These are phyloP conservation scores for Balakata baccata DNA, from an alignment of 345 rosid species.

Conservation along the genomic window DNA sequence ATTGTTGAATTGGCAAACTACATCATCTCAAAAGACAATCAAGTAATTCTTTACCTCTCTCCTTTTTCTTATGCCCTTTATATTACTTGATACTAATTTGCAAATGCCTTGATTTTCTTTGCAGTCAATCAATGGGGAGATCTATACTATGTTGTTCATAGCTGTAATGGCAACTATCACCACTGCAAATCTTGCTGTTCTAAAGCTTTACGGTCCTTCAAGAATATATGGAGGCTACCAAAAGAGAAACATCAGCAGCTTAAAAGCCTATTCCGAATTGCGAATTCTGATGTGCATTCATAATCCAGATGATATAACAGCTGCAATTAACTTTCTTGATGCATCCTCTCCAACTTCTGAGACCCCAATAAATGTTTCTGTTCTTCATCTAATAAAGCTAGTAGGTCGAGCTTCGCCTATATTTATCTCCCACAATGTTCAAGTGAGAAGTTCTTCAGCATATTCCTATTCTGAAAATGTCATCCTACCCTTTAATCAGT, in stretches of 20 bases:
- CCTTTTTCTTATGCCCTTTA: too few species aligned
- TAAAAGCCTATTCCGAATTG: conserved; percentile 23
- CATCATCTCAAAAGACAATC: neutral
- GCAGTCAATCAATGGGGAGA: neutral
- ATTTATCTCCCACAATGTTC: conserved; percentile 25
- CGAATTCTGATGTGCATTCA: conserved; percentile 37
- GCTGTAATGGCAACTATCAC: conserved; percentile 17
- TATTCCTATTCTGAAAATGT: conserved; percentile 26
- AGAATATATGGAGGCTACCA: conserved; percentile 30
- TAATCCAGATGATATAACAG: conserved; percentile 25
- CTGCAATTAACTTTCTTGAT: conserved; percentile 37
- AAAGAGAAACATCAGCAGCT: conserved; percentile 33
- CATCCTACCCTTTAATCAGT: conserved; percentile 25
- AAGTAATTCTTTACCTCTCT: neutral
- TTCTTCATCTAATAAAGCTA: conserved; percentile 37
- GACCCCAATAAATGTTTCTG: conserved; percentile 22
- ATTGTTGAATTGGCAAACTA: conserved; percentile 16
- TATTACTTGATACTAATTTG: too few species aligned
- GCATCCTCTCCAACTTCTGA: conserved; percentile 22
- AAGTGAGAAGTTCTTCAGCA: neutral
- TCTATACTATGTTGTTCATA: neutral
- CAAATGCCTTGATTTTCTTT: too few species aligned
- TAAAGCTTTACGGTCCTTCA: conserved; percentile 39
- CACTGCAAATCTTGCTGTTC: conserved; percentile 29
- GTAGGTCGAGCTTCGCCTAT: conserved; percentile 35